Percentiles rank a stretch among this genome's conserved stretches.
These are phyloP conservation scores for Dothideomycetidae sp. DNA, from an alignment of 2,329 filamentous ascomycete genomes.

Conservation along the genomic window DNA sequence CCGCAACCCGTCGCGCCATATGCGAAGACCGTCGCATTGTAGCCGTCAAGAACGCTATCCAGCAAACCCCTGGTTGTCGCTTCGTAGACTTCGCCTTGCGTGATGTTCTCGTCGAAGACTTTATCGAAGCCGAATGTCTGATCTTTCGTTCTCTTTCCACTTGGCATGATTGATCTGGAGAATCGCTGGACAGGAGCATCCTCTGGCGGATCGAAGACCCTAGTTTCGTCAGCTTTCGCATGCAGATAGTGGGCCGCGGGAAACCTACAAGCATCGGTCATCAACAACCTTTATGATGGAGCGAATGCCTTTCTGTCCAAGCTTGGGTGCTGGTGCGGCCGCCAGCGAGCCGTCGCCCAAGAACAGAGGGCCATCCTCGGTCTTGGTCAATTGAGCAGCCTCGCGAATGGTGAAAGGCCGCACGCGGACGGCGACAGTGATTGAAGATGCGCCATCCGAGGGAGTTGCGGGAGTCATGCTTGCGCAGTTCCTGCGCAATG, in stretches of 20 bases:
- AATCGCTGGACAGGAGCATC: slow-evolving; percentile 85
- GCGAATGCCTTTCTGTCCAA: slow-evolving; percentile 72
- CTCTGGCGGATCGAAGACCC: slow-evolving; percentile 93
- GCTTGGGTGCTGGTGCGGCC: slow-evolving; percentile 62
- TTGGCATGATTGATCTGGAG: slow-evolving; percentile 59
- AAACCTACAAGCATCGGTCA: slow-evolving; percentile 76
- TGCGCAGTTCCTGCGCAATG: neutral
- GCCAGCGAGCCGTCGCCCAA: slow-evolving; percentile 94
- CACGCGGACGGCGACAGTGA: slow-evolving; percentile 43
- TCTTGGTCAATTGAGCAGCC: slow-evolving; percentile 71
- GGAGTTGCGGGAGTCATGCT: slow-evolving; percentile 16
- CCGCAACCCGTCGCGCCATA: slow-evolving; percentile 96
- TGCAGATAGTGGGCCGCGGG: neutral
- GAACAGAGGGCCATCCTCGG: slow-evolving; percentile 77
- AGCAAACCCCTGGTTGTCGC: slow-evolving; percentile 78
- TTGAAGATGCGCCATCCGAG: slow-evolving; percentile 33
- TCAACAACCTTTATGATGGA: slow-evolving; percentile 94
- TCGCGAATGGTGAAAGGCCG: slow-evolving; percentile 70
- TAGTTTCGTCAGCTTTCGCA: slow-evolving; percentile 29
- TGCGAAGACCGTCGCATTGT: slow-evolving; percentile 97
- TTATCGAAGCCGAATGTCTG: slow-evolving; percentile 95
- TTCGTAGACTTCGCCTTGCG: slow-evolving; percentile 89
- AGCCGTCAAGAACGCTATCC: slow-evolving; percentile 89
- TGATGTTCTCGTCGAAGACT: slow-evolving; percentile 90
- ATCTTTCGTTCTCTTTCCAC: slow-evolving; percentile 88